Percentiles rank a stretch among this genome's conserved stretches.
Conservation (phyloP, 2,329 filamentous ascomycete genomes). For the Massarina eburnea region DNA sequence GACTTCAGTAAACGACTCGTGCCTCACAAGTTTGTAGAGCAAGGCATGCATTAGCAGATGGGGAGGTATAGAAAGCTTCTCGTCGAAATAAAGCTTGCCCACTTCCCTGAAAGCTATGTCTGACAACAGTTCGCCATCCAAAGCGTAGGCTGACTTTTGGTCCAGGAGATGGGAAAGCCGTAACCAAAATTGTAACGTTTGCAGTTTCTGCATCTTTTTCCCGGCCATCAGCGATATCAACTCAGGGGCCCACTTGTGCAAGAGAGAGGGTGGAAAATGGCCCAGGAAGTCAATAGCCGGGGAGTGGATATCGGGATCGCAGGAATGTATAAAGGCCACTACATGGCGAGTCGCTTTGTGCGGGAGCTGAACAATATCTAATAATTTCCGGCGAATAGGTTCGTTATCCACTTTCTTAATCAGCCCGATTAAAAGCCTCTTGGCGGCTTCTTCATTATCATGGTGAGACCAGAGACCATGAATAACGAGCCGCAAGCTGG, state of each 20-base stretch:
- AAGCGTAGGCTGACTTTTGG: not conserved
- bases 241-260: not conserved
- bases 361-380: constrained; percentile 4
- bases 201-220: not conserved
- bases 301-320: not conserved
- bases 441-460: not conserved
- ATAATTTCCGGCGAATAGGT: constrained; percentile 3
- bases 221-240: not conserved
- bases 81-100: not conserved
- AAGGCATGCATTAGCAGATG: constrained; percentile 3
- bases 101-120: constrained; percentile 7
- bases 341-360: not conserved
- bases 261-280: not conserved
- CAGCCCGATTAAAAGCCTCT: constrained; percentile 5
- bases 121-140: not conserved
- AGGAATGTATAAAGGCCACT: not conserved
- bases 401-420: constrained; percentile 12
- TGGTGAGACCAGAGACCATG: constrained; percentile 14
- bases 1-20: constrained; percentile 2
- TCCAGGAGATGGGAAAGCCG: constrained; percentile 21
- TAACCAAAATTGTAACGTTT: not conserved
- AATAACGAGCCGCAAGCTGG: constrained; percentile 13
- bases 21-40: constrained; percentile 1
- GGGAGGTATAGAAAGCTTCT: not conserved
- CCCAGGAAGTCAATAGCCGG: not conserved